Conservation (phyloP, 129 eudicot species). For the Tagetes patula region DNA sequence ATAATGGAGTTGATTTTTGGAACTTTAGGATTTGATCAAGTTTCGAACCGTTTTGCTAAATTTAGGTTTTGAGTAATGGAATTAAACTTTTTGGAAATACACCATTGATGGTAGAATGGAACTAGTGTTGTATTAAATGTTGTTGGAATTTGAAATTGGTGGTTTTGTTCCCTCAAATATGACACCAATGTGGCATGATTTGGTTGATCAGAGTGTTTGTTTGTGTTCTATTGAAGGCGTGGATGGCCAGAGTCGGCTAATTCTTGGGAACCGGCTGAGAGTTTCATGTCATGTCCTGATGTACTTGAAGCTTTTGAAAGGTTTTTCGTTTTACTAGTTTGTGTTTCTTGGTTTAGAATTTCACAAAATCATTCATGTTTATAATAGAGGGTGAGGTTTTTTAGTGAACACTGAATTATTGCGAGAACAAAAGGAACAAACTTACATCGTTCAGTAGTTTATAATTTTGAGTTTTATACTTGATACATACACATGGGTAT, state of each 20-base stretch:
- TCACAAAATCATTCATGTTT: constrained; percentile 1
- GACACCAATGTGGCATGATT: not conserved
- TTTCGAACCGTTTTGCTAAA: not conserved
- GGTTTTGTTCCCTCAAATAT: not conserved
- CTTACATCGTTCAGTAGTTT: too few relatives aligned
- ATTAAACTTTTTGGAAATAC: not conserved
- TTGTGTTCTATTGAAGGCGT: constrained; percentile 58
- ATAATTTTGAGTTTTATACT: too few relatives aligned
- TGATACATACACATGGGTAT: too few relatives aligned
- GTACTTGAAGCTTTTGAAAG: constrained; percentile 85
- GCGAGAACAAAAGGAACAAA: too few relatives aligned
- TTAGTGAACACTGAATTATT: too few relatives aligned
- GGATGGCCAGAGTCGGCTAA: constrained; percentile 93
- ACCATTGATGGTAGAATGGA: not conserved
- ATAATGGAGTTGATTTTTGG: not conserved
- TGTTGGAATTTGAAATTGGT: not conserved
- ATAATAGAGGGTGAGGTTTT: not conserved
- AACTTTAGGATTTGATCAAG: constrained; percentile 12
- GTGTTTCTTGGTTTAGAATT: not conserved
- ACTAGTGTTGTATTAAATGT: not conserved
- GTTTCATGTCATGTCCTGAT: constrained; percentile 59
- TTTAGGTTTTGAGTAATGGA: not conserved
- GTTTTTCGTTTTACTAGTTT: constrained; percentile 34
- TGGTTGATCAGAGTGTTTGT: constrained; percentile 21
- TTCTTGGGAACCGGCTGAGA: constrained; percentile 91